A percentile compares a stretch with the other conserved stretches of the same genome.
Conservation (phyloP, 768 basidiomycete genomes). For the Boletellus ananiceps region DNA sequence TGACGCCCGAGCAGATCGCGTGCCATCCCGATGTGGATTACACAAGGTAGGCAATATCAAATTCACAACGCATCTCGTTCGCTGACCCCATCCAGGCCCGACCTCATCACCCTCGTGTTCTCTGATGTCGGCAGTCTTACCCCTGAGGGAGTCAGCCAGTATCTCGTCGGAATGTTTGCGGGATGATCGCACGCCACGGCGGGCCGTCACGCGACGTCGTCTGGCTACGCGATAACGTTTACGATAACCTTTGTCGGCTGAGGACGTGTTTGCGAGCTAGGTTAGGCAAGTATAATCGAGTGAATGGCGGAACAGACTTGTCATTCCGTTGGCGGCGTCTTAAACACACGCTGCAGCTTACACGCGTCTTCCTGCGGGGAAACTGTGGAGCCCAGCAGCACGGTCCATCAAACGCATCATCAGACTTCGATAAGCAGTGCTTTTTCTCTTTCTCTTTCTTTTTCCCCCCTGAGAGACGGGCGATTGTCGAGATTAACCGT, state of each 20-base stretch:
- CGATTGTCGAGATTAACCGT: slow-evolving; percentile 26
- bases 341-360: slow-evolving; percentile 5
- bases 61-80: slow-evolving; percentile 9
- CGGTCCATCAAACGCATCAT: slow-evolving; percentile 23
- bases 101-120: slow-evolving; percentile 90
- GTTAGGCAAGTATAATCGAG: slow-evolving; percentile 13
- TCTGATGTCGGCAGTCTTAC: slow-evolving; percentile 92
- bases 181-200: slow-evolving; percentile 38
- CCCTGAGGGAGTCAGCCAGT: slow-evolving; percentile 91
- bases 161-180: slow-evolving; percentile 92
- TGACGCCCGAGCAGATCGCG: slow-evolving; percentile 80
- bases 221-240: slow-evolving; percentile 30
- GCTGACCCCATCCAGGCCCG: slow-evolving; percentile 54
- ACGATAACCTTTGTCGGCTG: slow-evolving; percentile 33
- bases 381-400: slow-evolving; percentile 5
- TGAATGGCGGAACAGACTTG: slow-evolving; percentile 5
- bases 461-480: slow-evolving; percentile 9
- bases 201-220: slow-evolving; percentile 4
- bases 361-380: slow-evolving; percentile 20
- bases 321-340: slow-evolving; percentile 9
- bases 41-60: slow-evolving; percentile 57
- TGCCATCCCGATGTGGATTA: slow-evolving; percentile 90
- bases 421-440: slow-evolving; percentile 14
- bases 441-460: neutral
- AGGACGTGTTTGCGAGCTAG: slow-evolving; percentile 16